Base-by-base conservation (phyloP, 1,284 basidiomycete genomes). In the Porogramme epimiltina region DNA sequence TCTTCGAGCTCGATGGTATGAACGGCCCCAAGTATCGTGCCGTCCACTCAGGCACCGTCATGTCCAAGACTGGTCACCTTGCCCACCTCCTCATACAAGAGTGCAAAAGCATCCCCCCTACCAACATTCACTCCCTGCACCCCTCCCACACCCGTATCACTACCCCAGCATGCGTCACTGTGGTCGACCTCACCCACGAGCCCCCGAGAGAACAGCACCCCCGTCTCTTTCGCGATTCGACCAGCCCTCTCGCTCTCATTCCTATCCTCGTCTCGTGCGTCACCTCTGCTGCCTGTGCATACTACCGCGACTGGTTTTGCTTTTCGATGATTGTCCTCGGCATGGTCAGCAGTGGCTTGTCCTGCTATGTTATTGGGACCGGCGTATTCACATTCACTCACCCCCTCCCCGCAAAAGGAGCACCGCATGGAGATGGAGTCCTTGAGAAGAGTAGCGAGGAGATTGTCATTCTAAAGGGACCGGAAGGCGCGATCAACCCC, bases 1-100 rank as follows among this genome's bases (percentile, higher is more conserved):
- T 59, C 34, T 59, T 59, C 45, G 57, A 55, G 33, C 51, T 59
- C 4, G 53, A 59, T n/a, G 57, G 57, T 6, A 39, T 24, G 48
- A 37, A 25, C 15, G 57, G 57, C 2, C 57, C 57, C 16, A 48
- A 47, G 41, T 59, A 53, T 40, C 50, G 44, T n/a, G 53, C 48
- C 13, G 54, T 54, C 6, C 54, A 51, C 22, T 59, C 57, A 10
- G 53, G 57, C 4, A 59, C 57, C 42, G 49, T 48, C 42, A 59
- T 59, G 19, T 19, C 31, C 34, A 50, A 49, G 46, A 59, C 57
- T 1, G 57, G 57, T 19, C 57, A 59, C 19, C 50, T 53, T 9
- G 53, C 51, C 22, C 43, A 59, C 36, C 51, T 59, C 5, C 49
- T 59, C 40, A 16, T 54, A 25, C 49, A 49, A 31, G 51, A 55